Evolutionary conservation across 257 asterid species (phyloP).

Genomic region (Catharanthus roseus): DNA sequence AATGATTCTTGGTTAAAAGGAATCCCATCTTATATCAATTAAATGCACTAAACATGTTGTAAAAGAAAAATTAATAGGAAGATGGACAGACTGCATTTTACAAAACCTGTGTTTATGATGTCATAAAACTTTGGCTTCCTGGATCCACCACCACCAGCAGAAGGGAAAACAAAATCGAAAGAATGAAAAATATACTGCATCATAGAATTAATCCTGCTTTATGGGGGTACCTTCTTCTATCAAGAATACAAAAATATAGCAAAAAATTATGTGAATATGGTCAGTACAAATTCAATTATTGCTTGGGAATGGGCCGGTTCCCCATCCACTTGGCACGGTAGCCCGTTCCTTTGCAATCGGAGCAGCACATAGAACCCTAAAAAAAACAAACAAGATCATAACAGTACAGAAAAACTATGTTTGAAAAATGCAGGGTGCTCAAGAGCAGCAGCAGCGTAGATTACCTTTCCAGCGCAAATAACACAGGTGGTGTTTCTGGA

Average conservation of each 20-base stretch:
- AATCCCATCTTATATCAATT: no score
- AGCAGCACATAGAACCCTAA: constrained; percentile 74
- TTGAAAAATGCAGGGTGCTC: background rate
- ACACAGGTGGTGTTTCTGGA: constrained; percentile 79
- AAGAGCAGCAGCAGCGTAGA: background rate
- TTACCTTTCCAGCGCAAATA: constrained; percentile 80
- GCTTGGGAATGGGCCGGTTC: constrained; percentile 52
- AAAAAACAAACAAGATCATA: constrained; percentile 1
- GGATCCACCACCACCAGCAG: no score
- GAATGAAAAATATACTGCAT: no score
- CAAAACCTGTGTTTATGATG: no score
- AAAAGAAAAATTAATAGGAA: no score
- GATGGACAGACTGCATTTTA: no score
- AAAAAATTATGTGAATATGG: background rate
- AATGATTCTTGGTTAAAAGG: no score
- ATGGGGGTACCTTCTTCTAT: no score
- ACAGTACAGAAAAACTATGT: background rate
- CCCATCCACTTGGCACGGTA: constrained; percentile 91
- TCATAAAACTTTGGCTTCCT: no score
- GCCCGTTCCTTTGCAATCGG: constrained; percentile 90
- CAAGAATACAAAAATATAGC: background rate
- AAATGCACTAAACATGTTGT: no score
- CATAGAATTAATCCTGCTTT: no score
- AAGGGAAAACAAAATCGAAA: no score
- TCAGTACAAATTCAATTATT: constrained; percentile 20